These are phyloP conservation scores for Arthrobotrys iridis DNA, from an alignment of 2,329 filamentous ascomycete species.

Conservation along the genomic window DNA sequence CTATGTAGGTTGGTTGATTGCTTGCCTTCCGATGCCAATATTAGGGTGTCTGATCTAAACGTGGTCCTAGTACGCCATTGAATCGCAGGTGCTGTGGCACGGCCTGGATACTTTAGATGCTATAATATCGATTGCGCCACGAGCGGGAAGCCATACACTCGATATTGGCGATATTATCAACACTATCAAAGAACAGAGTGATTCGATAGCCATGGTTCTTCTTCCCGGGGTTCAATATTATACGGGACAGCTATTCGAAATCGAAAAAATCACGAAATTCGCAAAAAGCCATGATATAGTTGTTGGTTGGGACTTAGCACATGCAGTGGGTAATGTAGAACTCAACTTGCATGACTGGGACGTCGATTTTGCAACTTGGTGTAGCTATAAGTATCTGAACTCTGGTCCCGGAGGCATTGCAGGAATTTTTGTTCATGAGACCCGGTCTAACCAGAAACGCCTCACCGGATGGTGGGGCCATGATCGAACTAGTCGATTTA, in stretches of 20 bases:
- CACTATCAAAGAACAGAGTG: constrained; percentile 78
- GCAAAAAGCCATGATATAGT: constrained; percentile 76
- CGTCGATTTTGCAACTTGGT: constrained; percentile 90
- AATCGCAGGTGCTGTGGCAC: constrained; percentile 80
- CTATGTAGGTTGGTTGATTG: constrained; percentile 67
- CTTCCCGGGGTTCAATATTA: constrained; percentile 92
- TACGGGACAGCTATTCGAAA: constrained; percentile 87
- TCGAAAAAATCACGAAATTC: constrained; percentile 78
- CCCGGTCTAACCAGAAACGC: constrained; percentile 71
- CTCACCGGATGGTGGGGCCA: constrained; percentile 89
- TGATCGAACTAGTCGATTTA: constrained; percentile 78
- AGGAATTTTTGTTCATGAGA: constrained; percentile 81
- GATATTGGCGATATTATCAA: constrained; percentile 76
- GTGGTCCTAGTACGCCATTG: constrained; percentile 74
- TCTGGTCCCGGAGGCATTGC: constrained; percentile 83
- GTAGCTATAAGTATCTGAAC: constrained; percentile 94
- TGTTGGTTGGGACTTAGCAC: constrained; percentile 88
- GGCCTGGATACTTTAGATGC: constrained; percentile 72
- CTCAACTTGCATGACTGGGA: constrained; percentile 85
- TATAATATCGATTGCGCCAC: constrained; percentile 78
- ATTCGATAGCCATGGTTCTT: constrained; percentile 77
- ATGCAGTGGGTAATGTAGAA: constrained; percentile 84
- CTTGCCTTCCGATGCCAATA: not conserved
- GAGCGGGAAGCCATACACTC: constrained; percentile 69
- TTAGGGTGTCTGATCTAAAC: too few species aligned